Base-by-base conservation (phyloP, 2,329 filamentous ascomycete species). In the Talaromyces amestolkiae region DNA sequence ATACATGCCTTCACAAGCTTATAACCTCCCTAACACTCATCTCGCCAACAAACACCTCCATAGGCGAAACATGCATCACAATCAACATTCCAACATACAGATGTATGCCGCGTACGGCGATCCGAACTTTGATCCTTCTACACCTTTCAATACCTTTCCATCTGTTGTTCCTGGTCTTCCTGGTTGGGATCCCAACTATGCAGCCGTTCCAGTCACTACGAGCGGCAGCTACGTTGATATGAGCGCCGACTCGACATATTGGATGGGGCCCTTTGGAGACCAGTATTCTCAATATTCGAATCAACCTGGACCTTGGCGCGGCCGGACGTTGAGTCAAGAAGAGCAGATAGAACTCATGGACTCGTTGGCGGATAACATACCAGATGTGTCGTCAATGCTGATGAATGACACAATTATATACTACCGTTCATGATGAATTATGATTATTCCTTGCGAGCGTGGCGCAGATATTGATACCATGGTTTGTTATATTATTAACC, bases 291-390 rank as follows among this genome's bases (percentile, higher is more conserved):
- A 80, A 53, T 82, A 82, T 67, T 78, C 80, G 68, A 78, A 80
- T 51, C 79, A 82, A 54, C 77, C 79, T 11, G 80, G 79, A 65
- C 79, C 78, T 35, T 74, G 79, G 67, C 73, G 85, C 83, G 66
- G 87, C 87, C 71, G 92, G 84, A 83, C 83, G 66, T 81, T 96
- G 37, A 93, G 88, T 66, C 89, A 93, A 68, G 86, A 92, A 72
- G 91, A 96, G 77, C 92, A 95, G 77, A 79, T 89, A 68, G 91
- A 96, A 79, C 81, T 96, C 43, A 92, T 96, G 90, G 87, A 89
- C 64, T 88, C 88, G 58, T 83, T 96, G 39, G 91, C 95, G 76
- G 72, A 79, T 9, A 75, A 90, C 82, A 70, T 81, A 58, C 80
- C 80, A 3, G 79, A 81, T 68, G 76, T 81, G 9, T 80, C 79